These are phyloP conservation scores for Alternaria sp. DNA, from an alignment of 2,329 filamentous ascomycete species.

Conservation along the genomic window DNA sequence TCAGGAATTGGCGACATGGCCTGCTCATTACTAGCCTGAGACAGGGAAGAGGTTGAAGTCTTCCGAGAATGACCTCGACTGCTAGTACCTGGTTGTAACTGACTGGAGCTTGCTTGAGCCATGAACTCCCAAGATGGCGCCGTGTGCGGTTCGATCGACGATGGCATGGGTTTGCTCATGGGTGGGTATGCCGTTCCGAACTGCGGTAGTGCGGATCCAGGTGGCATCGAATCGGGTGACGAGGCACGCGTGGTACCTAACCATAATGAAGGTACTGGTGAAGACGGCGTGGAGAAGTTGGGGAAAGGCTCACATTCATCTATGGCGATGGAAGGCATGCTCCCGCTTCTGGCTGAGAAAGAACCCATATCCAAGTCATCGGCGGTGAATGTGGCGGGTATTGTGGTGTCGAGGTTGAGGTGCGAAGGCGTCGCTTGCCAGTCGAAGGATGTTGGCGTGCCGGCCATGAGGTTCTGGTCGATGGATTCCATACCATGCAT, in stretches of 20 bases:
- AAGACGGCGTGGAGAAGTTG: slow-evolving; percentile 39
- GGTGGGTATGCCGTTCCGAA: slow-evolving; percentile 29
- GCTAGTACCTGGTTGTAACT: slow-evolving; percentile 32
- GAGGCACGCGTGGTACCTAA: slow-evolving; percentile 49
- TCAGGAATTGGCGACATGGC: slow-evolving; percentile 39
- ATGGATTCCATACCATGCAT: slow-evolving; percentile 50
- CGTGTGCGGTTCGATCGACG: slow-evolving; percentile 40
- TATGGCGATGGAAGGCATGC: slow-evolving; percentile 47
- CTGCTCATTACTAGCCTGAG: slow-evolving; percentile 40
- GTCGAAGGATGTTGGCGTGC: slow-evolving; percentile 38
- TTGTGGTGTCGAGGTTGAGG: slow-evolving; percentile 39
- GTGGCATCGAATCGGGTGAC: slow-evolving; percentile 42
- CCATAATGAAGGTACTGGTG: slow-evolving; percentile 50
- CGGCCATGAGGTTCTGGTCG: slow-evolving; percentile 37
- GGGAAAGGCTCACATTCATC: slow-evolving; percentile 48
- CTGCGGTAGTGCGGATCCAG: slow-evolving; percentile 37
- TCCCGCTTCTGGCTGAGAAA: slow-evolving; percentile 36
- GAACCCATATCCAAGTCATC: slow-evolving; percentile 34
- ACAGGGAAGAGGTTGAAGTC: slow-evolving; percentile 45
- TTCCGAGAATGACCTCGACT: slow-evolving; percentile 38
- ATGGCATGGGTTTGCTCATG: slow-evolving; percentile 29
- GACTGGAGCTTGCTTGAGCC: slow-evolving; percentile 31
- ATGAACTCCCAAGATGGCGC: slow-evolving; percentile 49
- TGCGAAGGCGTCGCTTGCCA: slow-evolving; percentile 41
- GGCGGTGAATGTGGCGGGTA: slow-evolving; percentile 34